phyloP scores from a whole-genome alignment of 768 basidiomycete species.

The Tylopilus sp. region DNA sequence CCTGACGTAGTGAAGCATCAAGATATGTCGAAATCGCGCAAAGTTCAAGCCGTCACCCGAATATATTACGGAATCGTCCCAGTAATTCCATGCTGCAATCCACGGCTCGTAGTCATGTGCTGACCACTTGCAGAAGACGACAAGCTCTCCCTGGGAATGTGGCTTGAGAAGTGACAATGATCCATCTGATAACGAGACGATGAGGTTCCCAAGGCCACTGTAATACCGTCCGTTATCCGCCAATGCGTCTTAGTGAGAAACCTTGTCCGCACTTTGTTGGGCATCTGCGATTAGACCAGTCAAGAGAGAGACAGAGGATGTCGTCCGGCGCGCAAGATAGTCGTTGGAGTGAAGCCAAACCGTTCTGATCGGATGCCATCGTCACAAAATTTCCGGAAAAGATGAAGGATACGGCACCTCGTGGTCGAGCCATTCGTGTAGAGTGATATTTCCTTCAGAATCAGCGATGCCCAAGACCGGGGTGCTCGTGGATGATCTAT shows the following conservation, averaged over 20 bases:
- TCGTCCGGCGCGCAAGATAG: conserved; percentile 51
- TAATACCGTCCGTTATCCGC: background rate
- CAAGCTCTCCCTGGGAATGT: conserved; percentile 42
- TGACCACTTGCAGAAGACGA: conserved; percentile 60
- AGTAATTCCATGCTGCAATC: conserved; percentile 89
- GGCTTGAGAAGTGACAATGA: conserved; percentile 58
- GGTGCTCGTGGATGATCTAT: conserved; percentile 38
- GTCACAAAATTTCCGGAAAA: background rate
- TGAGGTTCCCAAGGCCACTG: conserved; percentile 55
- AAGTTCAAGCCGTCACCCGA: conserved; percentile 56
- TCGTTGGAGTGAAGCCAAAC: conserved; percentile 37
- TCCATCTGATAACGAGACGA: conserved; percentile 84
- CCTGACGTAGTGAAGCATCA: conserved; percentile 44
- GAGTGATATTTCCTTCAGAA: conserved; percentile 74
- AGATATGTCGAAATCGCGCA: background rate
- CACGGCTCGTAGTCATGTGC: conserved; percentile 95
- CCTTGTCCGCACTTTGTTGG: conserved; percentile 40
- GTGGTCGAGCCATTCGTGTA: conserved; percentile 53
- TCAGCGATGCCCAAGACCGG: conserved; percentile 74
- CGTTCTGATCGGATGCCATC: conserved; percentile 31
- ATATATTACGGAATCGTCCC: conserved; percentile 76
- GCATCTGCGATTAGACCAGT: conserved; percentile 78
- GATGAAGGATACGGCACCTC: conserved; percentile 36
- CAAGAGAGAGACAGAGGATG: conserved; percentile 82
- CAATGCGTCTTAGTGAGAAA: conserved; percentile 2